phyloP scores from a whole-genome alignment of 2,329 filamentous ascomycete species.

The Xylariaceae sp. region DNA sequence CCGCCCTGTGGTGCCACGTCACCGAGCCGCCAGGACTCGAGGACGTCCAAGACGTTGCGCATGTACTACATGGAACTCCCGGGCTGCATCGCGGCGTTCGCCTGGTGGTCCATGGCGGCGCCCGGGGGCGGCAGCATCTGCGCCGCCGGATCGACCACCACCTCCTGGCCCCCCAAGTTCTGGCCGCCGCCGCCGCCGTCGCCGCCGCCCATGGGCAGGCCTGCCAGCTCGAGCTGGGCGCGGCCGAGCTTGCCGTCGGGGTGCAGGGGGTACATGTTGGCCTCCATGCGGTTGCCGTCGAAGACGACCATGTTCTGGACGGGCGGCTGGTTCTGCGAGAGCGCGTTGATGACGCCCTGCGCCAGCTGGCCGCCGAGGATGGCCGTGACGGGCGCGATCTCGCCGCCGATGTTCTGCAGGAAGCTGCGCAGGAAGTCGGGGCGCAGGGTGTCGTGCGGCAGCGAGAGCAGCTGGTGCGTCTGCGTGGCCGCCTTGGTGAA shows the following conservation, averaged over 20 bases:
- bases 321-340: constrained; percentile 84
- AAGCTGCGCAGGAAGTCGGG: constrained; percentile 75
- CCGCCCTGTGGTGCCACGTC: too few relatives aligned
- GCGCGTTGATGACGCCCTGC: constrained; percentile 95
- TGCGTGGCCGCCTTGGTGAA: constrained; percentile 75
- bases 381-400: constrained; percentile 79
- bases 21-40: too few relatives aligned
- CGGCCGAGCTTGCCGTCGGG: constrained; percentile 53
- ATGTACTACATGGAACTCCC: too few relatives aligned
- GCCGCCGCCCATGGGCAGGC: constrained; percentile 13
- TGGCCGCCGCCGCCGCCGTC: too few relatives aligned
- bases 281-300: constrained; percentile 73
- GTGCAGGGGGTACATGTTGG: constrained; percentile 74
- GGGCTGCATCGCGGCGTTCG: too few relatives aligned
- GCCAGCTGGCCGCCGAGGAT: constrained; percentile 85
- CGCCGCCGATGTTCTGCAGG: constrained; percentile 75
- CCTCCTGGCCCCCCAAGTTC: too few relatives aligned
- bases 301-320: constrained; percentile 94
- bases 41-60: too few relatives aligned
- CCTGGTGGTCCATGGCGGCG: too few relatives aligned
- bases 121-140: too few relatives aligned
- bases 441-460: constrained; percentile 59
- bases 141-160: too few relatives aligned
- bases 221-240: constrained; percentile 31
- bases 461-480: constrained; percentile 66